Base-by-base conservation (phyloP, 305 asterid genomes). In the Solanum hybrid region DNA sequence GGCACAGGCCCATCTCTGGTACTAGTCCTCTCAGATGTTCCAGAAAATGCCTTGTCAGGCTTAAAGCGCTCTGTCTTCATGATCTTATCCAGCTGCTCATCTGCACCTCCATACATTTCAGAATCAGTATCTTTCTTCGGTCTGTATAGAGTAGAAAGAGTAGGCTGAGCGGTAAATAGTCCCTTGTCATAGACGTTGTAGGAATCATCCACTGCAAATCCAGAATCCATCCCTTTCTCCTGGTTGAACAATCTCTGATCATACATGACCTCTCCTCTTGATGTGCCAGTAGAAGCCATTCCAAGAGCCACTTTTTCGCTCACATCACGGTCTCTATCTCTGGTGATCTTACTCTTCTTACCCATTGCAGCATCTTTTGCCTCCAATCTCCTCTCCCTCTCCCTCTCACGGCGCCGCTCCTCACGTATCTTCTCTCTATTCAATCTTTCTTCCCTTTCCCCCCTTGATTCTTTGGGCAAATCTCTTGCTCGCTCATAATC, bases 171-270 rank as follows among this genome's bases (percentile, higher is more conserved):
- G 8, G 94, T 93, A 80, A 95, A 96, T 35, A 97, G 92, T n/a
- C 97, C 98, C 93, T 96, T 97, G 90, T 95, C 99, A 24, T 97
- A 96, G 26, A 97, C 87, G 90, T 95, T 95, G 90, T 96, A 97
- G 33, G 96, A 90, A 89, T 96, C 98, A 82, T 97, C 99, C 6
- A 92, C 92, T 40, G 95, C 98, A 90, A 97, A 96, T 84, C 98
- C 98, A 76, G 98, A 97, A 91, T 95, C 98, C 99, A 96, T 97
- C 87, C 98, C 98, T 84, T 97, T 97, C 95, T 97, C 99, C 92
- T 95, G 98, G 96, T 97, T 97, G 84, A 97, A 96, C 92, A 96
- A 86, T 92, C 99, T 95, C 91, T 96, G 97, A 61, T 97, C 99
- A 67, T 97, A 96, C 97, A 94, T 94, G 90, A 97, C 98, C 92